phyloP scores from a whole-genome alignment of 2,329 filamentous ascomycete species.

The Tolypocladium tundrense region DNA sequence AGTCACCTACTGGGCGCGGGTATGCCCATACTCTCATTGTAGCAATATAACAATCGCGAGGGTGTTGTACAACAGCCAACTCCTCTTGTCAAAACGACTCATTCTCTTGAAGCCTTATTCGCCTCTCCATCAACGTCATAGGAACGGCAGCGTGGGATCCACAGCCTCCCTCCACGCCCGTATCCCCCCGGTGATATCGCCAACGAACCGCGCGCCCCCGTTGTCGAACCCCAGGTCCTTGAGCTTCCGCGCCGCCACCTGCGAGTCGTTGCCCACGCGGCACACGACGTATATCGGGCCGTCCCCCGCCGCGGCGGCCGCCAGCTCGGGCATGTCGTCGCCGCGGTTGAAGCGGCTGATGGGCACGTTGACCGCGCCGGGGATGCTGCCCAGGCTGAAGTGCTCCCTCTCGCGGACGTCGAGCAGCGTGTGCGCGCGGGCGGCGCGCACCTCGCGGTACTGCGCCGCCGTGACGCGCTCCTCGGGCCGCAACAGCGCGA shows the following conservation, averaged over 20 bases:
- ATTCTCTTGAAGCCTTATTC: neutral
- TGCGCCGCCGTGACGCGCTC: constrained; percentile 59
- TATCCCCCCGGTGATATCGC: constrained; percentile 63
- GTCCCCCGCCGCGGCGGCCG: constrained; percentile 11
- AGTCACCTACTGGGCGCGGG: constrained; percentile 3
- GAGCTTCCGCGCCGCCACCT: constrained; percentile 55
- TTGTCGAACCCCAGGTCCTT: constrained; percentile 47
- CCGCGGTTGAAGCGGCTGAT: constrained; percentile 43
- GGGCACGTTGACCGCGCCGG: constrained; percentile 64
- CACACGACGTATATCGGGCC: constrained; percentile 63
- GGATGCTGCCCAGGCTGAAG: constrained; percentile 68
- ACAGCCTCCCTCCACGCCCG: constrained; percentile 61
- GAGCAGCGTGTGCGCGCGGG: constrained; percentile 47
- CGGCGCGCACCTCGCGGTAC: constrained; percentile 31
- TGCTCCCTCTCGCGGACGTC: constrained; percentile 82
- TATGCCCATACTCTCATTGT: constrained; percentile 3
- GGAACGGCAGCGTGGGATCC: constrained; percentile 46
- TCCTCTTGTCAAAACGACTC: constrained; percentile 15
- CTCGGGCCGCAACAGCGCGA: constrained; percentile 45
- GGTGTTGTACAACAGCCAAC: constrained; percentile 13
- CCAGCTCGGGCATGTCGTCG: constrained; percentile 9
- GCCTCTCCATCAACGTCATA: constrained; percentile 17
- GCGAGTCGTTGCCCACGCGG: constrained; percentile 68
- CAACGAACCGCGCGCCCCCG: constrained; percentile 47
- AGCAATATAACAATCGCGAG: constrained; percentile 4